Evolutionary conservation across 2,329 filamentous ascomycete genomes (phyloP), one percentile per base, ranked within the genome.

Genomic region (Fusarium proliferatum): DNA sequence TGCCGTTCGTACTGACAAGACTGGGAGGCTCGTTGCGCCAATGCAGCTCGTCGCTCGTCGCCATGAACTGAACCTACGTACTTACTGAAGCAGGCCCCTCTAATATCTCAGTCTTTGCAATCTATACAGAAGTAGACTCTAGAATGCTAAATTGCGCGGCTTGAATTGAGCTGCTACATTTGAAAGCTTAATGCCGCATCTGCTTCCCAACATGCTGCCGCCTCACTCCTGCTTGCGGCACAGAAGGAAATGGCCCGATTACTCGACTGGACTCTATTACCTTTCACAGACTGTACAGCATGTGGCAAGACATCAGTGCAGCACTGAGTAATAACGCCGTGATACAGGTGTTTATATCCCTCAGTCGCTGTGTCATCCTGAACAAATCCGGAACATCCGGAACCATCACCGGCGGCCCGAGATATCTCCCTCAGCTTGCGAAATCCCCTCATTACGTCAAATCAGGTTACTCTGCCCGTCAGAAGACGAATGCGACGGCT

Each of bases 261-360:
- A 2, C 10, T 10, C 6, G 5, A 7, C 7, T 3, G n/a, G 4
- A 13, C 2, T 10, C 9, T 13, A 4, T 9, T 23, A 7, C 4
- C 2, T 1, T 6, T 36, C 7, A 2, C 1, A 48, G 9, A 17
- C 9, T 7, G 5, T 7, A 6, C 0, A 7, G 9, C 1, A 9
- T 4, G 16, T 58, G 41, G 23, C 9, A 19, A 58, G 55, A 58
- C 6, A 6, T 0, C 2, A 16, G 0, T 1, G 17, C 0, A 17
- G 9, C n/a, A n/a, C 15, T 34, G 17, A 28, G 7, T 6, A 13
- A n/a, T n/a, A 38, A 36, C 36, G 23, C 19, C 41, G 30, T 36
- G 42, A 49, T 17, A 11, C 5, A 26, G 1, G 19, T 16, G 15
- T 38, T 36, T 15, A 49, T 21, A 13, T 9, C 23, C 13, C 23